These are phyloP conservation scores for Zygosaccharomyces bisporus DNA, from an alignment of 805 yeast species.

Conservation along the genomic window DNA sequence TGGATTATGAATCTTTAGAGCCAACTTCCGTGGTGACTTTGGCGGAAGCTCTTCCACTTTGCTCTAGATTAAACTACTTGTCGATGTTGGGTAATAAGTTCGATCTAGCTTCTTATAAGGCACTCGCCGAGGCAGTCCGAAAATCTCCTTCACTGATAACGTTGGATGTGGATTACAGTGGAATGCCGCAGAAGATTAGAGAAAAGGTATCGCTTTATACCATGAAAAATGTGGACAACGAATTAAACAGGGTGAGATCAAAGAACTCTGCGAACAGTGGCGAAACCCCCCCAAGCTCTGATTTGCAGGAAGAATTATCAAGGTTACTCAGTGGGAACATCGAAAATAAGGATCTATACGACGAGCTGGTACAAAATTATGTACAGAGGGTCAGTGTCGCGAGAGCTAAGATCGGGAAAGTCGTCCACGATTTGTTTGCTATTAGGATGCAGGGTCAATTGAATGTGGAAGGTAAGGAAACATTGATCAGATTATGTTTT, in stretches of 20 bases:
- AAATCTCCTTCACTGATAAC: constrained; percentile 59
- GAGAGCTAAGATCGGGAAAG: constrained; percentile 42
- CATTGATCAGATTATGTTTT: constrained; percentile 64
- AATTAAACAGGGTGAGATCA: constrained; percentile 35
- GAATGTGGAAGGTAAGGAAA: constrained; percentile 72
- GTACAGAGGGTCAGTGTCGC: constrained; percentile 39
- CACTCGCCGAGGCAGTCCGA: constrained; percentile 64
- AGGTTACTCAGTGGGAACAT: constrained; percentile 41
- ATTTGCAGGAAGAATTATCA: constrained; percentile 51
- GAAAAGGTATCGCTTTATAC: constrained; percentile 72
- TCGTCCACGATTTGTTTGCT: constrained; percentile 55
- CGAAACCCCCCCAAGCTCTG: constrained; percentile 46
- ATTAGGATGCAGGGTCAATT: constrained; percentile 54
- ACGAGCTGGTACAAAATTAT: constrained; percentile 32
- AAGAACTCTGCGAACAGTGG: constrained; percentile 3
- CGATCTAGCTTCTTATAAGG: constrained; percentile 57
- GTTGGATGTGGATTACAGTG: constrained; percentile 59
- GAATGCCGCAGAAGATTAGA: constrained; percentile 53
- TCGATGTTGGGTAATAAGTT: constrained; percentile 66
- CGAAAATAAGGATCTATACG: constrained; percentile 26
- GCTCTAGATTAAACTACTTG: constrained; percentile 59
- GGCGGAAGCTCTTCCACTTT: constrained; percentile 68
- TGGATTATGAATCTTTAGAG: constrained; percentile 65
- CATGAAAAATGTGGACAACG: constrained; percentile 72
- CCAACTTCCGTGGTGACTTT: constrained; percentile 55